These are phyloP conservation scores for Microsporum audouinii DNA, from an alignment of 2,329 filamentous ascomycete genomes.

Conservation along the genomic window DNA sequence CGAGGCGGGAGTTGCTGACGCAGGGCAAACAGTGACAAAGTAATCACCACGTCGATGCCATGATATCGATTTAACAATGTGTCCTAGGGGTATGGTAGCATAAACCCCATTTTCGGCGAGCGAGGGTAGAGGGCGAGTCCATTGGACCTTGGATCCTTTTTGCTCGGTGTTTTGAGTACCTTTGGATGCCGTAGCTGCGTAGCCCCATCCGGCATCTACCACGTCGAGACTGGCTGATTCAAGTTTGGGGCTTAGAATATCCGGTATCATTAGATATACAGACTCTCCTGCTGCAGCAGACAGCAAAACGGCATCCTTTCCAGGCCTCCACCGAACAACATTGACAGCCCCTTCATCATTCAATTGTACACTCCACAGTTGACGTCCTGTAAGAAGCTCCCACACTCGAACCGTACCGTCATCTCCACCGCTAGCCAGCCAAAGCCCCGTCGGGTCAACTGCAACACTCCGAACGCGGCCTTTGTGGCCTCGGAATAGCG, in stretches of 20 bases:
- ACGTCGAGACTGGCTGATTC: slow-evolving; percentile 64
- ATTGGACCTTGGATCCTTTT: slow-evolving; percentile 68
- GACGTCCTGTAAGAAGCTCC: slow-evolving; percentile 74
- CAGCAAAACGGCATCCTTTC: slow-evolving; percentile 66
- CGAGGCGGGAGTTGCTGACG: slow-evolving; percentile 37
- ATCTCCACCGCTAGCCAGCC: slow-evolving; percentile 83
- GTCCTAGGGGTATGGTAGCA: slow-evolving; percentile 66
- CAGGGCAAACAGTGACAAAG: slow-evolving; percentile 78
- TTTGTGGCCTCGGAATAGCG: slow-evolving; percentile 76
- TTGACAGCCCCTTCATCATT: slow-evolving; percentile 70
- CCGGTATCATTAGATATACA: slow-evolving; percentile 72
- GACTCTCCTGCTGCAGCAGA: slow-evolving; percentile 76
- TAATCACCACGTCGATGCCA: slow-evolving; percentile 96
- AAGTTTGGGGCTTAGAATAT: slow-evolving; percentile 57
- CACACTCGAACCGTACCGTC: slow-evolving; percentile 87
- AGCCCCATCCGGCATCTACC: slow-evolving; percentile 84
- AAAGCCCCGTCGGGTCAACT: slow-evolving; percentile 75
- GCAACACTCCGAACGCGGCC: slow-evolving; percentile 75
- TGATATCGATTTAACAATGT: slow-evolving; percentile 72
- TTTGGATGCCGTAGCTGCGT: slow-evolving; percentile 54
- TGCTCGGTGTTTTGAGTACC: slow-evolving; percentile 42
- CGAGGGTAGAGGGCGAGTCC: slow-evolving; percentile 64
- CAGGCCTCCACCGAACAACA: slow-evolving; percentile 79
- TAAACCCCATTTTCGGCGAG: slow-evolving; percentile 66
- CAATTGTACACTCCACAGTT: slow-evolving; percentile 74